Percentiles rank a stretch among this genome's conserved stretches.
Conservation (phyloP, 768 basidiomycete species). For the Phanerodontia chrysosporium region DNA sequence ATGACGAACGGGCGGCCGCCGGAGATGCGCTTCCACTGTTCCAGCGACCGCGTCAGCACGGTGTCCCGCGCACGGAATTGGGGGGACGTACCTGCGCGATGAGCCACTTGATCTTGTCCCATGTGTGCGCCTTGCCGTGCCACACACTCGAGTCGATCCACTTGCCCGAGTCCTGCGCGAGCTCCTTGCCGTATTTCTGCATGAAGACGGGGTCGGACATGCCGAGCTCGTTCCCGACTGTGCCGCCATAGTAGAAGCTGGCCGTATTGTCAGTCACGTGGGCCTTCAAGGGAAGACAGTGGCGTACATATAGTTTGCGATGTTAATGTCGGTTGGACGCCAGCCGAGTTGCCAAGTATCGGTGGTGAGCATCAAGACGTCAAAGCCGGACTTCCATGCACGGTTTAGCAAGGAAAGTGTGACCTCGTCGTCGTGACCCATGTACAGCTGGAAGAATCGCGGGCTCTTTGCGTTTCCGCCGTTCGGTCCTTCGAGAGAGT, state of each 20-base stretch:
- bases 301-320: constrained; percentile 43
- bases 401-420: constrained; percentile 44
- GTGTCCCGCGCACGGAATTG: neutral
- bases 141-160: constrained; percentile 47
- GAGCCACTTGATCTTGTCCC: constrained; percentile 48
- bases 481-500: constrained; percentile 19
- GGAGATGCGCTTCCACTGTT: constrained; percentile 45
- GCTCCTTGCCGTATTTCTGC: constrained; percentile 39
- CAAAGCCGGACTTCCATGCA: constrained; percentile 43
- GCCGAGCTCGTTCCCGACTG: constrained; percentile 43
- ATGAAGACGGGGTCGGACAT: constrained; percentile 47
- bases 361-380: constrained; percentile 43
- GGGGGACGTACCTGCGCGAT: constrained; percentile 34
- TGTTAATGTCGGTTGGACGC: constrained; percentile 44
- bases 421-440: constrained; percentile 50
- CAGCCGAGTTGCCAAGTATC: constrained; percentile 51
- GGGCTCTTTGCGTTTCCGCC: constrained; percentile 34
- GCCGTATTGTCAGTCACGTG: neutral
- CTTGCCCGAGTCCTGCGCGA: constrained; percentile 38
- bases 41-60: neutral
- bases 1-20: constrained; percentile 47
- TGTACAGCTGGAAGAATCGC: constrained; percentile 54
- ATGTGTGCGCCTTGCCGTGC: constrained; percentile 49
- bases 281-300: neutral
- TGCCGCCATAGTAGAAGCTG: constrained; percentile 37